A percentile compares a stretch with the other conserved stretches of the same genome.
These are phyloP conservation scores for Geranium incanum DNA, from an alignment of 441 rosid genomes.

Conservation along the genomic window DNA sequence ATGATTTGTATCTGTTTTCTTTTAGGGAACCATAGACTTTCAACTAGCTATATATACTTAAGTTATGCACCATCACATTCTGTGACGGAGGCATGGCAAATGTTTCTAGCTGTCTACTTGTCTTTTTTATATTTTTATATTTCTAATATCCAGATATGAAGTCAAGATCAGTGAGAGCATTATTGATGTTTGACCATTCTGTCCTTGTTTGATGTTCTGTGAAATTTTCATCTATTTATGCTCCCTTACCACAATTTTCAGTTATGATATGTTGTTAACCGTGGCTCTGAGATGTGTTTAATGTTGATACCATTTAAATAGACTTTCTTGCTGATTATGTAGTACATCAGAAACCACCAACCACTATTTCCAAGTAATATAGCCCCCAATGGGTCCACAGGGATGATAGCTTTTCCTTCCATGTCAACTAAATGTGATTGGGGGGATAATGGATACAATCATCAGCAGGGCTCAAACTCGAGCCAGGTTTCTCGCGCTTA, in stretches of 20 bases:
- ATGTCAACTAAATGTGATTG: conserved; percentile 22
- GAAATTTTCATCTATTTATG: neutral
- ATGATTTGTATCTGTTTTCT: neutral
- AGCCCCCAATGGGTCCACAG: conserved; percentile 21
- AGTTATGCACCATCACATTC: neutral
- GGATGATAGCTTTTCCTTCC: conserved; percentile 19
- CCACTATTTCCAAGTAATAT: conserved; percentile 22
- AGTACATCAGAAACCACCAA: conserved; percentile 25
- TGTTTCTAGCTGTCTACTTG: neutral
- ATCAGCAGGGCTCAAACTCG: conserved; percentile 19
- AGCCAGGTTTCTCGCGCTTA: conserved; percentile 21
- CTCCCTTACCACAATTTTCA: neutral
- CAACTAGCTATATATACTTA: neutral
- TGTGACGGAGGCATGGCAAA: conserved; percentile 3
- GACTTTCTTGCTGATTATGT: conserved; percentile 17
- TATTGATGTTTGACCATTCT: conserved; percentile 2
- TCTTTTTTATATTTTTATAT: neutral
- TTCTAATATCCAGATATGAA: neutral
- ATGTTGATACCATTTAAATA: neutral
- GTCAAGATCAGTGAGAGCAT: neutral
- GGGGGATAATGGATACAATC: conserved; percentile 25
- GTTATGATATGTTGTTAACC: neutral
- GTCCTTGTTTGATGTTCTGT: neutral
- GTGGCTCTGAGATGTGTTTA: neutral
- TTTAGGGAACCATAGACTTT: neutral